These are phyloP conservation scores for Lasiosphaeria hispida DNA, from an alignment of 495 filamentous ascomycete genomes.

Conservation along the genomic window DNA sequence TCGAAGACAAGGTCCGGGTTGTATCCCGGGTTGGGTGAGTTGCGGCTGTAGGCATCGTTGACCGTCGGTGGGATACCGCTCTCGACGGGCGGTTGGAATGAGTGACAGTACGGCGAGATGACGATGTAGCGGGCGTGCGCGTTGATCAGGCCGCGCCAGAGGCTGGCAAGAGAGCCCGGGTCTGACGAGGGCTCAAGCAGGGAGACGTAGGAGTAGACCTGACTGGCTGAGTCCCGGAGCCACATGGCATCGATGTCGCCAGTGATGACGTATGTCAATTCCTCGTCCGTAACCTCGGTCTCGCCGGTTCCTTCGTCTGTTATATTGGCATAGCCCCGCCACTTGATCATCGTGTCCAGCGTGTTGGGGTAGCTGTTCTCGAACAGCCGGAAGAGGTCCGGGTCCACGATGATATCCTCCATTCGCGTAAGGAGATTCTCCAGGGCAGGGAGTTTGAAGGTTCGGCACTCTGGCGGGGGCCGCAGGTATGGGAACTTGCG, in stretches of 20 bases:
- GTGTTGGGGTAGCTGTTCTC: constrained; percentile 61
- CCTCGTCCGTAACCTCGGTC: constrained; percentile 50
- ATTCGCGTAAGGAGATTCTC: constrained; percentile 50
- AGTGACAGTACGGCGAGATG: constrained; percentile 60
- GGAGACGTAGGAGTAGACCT: constrained; percentile 59
- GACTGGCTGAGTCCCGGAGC: constrained; percentile 62
- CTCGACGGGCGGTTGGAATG: constrained; percentile 59
- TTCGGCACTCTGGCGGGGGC: constrained; percentile 55
- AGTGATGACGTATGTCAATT: constrained; percentile 63
- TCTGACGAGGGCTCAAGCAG: constrained; percentile 52
- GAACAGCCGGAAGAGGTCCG: constrained; percentile 60
- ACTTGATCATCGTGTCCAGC: constrained; percentile 60
- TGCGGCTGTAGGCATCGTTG: constrained; percentile 50
- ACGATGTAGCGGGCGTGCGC: constrained; percentile 58
- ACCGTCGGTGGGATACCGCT: constrained; percentile 44
- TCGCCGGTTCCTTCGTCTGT: constrained; percentile 27
- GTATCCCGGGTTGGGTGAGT: constrained; percentile 49
- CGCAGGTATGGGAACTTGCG: constrained; percentile 55
- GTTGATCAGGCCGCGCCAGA: constrained; percentile 61
- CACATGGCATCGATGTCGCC: constrained; percentile 68
- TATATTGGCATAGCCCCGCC: constrained; percentile 52
- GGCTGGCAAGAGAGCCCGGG: constrained; percentile 53
- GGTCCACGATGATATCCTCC: constrained; percentile 50
- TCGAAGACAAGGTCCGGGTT: constrained; percentile 54
- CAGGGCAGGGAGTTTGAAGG: constrained; percentile 52